Evolutionary conservation across 768 basidiomycete genomes (phyloP).

Genomic region (Naganishia friedmannii): DNA sequence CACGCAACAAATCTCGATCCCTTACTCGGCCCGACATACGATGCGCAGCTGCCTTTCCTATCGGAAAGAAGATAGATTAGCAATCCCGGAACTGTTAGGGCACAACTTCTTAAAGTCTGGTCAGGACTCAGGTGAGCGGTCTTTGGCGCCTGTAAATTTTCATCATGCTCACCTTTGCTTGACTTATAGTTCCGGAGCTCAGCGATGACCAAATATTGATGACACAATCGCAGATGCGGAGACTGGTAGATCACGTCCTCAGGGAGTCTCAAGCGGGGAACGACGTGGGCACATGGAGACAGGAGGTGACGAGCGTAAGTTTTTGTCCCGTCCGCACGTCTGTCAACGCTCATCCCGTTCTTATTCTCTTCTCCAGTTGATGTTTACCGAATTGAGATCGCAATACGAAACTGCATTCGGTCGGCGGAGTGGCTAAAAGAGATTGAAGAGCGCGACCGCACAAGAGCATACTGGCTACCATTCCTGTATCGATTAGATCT

Average conservation of each 20-base stretch:
- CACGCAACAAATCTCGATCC: constrained; percentile 66
- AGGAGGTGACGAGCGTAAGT: constrained; percentile 20
- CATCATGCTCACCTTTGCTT: neutral
- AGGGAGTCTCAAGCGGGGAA: constrained; percentile 22
- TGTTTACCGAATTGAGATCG: constrained; percentile 20
- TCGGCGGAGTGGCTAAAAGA: constrained; percentile 7
- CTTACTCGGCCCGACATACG: constrained; percentile 71
- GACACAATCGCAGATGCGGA: constrained; percentile 23
- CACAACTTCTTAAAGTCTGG: constrained; percentile 67
- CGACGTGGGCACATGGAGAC: constrained; percentile 14
- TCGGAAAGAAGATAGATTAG: constrained; percentile 75
- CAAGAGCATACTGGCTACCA: neutral
- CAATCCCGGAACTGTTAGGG: constrained; percentile 79
- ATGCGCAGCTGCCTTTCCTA: constrained; percentile 79
- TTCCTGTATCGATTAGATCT: constrained; percentile 4
- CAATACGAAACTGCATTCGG: constrained; percentile 19
- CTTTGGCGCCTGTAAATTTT: neutral
- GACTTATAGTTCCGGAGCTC: constrained; percentile 7
- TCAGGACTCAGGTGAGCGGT: constrained; percentile 19
- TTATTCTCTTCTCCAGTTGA: neutral
- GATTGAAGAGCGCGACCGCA: neutral
- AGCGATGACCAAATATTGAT: constrained; percentile 22
- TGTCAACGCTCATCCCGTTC: neutral
- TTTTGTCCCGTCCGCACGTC: neutral
- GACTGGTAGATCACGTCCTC: constrained; percentile 22